Conservation (phyloP, 495 filamentous ascomycete genomes). For the Trypethelium eluteriae region DNA sequence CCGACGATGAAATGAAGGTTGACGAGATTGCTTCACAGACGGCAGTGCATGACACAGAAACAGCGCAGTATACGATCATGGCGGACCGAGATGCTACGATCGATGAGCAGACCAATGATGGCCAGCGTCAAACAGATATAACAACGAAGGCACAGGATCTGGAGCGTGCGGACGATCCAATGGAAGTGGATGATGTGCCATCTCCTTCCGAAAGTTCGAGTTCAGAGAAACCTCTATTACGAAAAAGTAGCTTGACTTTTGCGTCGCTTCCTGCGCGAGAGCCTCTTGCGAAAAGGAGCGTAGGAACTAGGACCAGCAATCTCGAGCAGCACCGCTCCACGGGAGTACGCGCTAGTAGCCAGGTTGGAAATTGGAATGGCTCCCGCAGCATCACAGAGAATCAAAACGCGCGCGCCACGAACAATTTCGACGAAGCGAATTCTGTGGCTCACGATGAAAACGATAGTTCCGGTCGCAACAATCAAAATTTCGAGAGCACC, state of each 20-base stretch:
- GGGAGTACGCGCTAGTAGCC: slow-evolving; percentile 42
- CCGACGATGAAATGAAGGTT: slow-evolving; percentile 11
- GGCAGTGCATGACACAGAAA: slow-evolving; percentile 8
- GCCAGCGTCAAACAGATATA: not conserved
- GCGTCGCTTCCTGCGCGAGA: slow-evolving; percentile 86
- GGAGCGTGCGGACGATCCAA: slow-evolving; percentile 32
- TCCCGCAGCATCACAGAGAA: slow-evolving; percentile 47
- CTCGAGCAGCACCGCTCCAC: slow-evolving; percentile 53
- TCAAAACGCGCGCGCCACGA: slow-evolving; percentile 40
- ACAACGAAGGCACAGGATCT: slow-evolving; percentile 24
- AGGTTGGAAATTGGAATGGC: slow-evolving; percentile 56
- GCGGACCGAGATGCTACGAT: not conserved
- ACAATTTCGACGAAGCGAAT: slow-evolving; percentile 43
- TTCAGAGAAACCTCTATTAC: slow-evolving; percentile 55
- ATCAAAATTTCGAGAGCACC: slow-evolving; percentile 40
- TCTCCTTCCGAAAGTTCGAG: slow-evolving; percentile 57
- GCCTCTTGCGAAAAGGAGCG: slow-evolving; percentile 72
- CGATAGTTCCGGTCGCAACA: slow-evolving; percentile 28
- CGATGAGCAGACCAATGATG: not conserved
- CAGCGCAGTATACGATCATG: slow-evolving; percentile 16
- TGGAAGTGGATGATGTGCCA: slow-evolving; percentile 49
- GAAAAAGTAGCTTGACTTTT: slow-evolving; percentile 91
- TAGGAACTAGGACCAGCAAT: slow-evolving; percentile 70
- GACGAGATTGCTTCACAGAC: slow-evolving; percentile 5
- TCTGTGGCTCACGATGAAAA: slow-evolving; percentile 54